Evolutionary conservation across 2,329 filamentous ascomycete species (phyloP).

Genomic region (Hypoxylon sp.): DNA sequence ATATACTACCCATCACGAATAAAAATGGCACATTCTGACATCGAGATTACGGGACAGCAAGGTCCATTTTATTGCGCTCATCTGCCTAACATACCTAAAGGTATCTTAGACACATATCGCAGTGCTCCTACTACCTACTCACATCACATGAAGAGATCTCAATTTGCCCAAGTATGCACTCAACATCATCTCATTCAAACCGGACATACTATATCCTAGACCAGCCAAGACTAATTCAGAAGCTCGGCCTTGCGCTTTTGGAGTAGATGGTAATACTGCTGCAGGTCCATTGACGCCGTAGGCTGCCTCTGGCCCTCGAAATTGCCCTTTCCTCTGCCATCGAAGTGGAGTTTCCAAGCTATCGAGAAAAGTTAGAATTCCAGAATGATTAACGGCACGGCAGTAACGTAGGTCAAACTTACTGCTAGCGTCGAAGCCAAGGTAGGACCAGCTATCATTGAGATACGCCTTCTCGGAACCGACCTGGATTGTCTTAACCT

Average conservation of each 20-base stretch:
- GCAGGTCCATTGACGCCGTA: slow-evolving; percentile 42
- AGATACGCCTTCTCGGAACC: slow-evolving; percentile 60
- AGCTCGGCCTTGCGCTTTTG: slow-evolving; percentile 55
- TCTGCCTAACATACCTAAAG: background rate
- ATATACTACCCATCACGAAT: background rate
- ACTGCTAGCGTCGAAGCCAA: slow-evolving; percentile 63
- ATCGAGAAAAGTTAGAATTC: slow-evolving; percentile 44
- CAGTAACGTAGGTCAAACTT: slow-evolving; percentile 47
- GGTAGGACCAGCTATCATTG: slow-evolving; percentile 64
- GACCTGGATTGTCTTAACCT: slow-evolving; percentile 61
- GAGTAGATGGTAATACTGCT: slow-evolving; percentile 56
- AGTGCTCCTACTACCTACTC: no score
- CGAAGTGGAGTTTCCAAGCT: slow-evolving; percentile 60
- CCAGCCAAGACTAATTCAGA: slow-evolving; percentile 18
- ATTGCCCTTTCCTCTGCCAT: slow-evolving; percentile 56
- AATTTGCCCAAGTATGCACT: background rate
- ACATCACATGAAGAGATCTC: background rate
- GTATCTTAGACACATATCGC: no score
- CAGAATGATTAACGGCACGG: background rate
- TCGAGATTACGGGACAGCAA: background rate
- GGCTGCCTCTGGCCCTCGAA: slow-evolving; percentile 54
- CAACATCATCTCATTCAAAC: background rate
- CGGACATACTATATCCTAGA: background rate
- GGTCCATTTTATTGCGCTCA: background rate
- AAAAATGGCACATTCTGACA: background rate